A percentile compares a stretch with the other conserved stretches of the same genome.
These are phyloP conservation scores for Moesziomyces sp. DNA, from an alignment of 1,284 basidiomycete species.

Conservation along the genomic window DNA sequence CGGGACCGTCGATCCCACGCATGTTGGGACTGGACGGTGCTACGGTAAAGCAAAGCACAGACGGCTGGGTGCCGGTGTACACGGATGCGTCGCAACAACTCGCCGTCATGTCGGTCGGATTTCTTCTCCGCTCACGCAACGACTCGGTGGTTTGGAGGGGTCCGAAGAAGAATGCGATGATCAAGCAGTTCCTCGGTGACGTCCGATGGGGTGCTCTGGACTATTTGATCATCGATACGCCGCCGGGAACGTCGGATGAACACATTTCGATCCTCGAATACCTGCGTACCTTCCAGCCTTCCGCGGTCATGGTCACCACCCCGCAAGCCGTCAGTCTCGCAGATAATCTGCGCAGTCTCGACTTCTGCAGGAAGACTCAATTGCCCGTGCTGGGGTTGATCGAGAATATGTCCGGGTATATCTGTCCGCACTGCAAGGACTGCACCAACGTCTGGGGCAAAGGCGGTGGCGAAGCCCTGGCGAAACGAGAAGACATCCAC, in stretches of 20 bases:
- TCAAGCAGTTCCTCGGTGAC: constrained; percentile 94
- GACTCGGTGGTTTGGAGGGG: constrained; percentile 98
- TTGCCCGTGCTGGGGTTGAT: constrained; percentile 92
- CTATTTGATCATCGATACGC: constrained; percentile 96
- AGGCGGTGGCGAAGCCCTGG: constrained; percentile 83
- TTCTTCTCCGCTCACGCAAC: constrained; percentile 86
- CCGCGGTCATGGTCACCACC: constrained; percentile 91
- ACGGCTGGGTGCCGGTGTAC: constrained; percentile 98
- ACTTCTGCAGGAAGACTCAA: constrained; percentile 87
- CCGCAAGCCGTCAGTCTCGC: constrained; percentile 95
- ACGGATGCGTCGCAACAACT: constrained; percentile 71
- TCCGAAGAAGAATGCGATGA: constrained; percentile 99
- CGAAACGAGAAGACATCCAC: constrained; percentile 76
- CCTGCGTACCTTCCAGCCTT: constrained; percentile 76
- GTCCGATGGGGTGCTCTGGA: constrained; percentile 97
- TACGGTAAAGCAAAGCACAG: constrained; percentile 80
- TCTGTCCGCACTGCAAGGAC: constrained; percentile 85
- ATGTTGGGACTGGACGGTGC: constrained; percentile 93
- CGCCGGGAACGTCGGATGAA: constrained; percentile 96
- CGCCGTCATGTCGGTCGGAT: constrained; percentile 96
- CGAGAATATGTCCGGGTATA: constrained; percentile 99
- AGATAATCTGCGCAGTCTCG: constrained; percentile 94
- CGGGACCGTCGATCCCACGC: constrained; percentile 94
- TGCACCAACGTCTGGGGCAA: constrained; percentile 94
- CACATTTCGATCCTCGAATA: constrained; percentile 95